Conservation (phyloP, 768 basidiomycete genomes). For the Cystofilobasidium bisporidii region DNA sequence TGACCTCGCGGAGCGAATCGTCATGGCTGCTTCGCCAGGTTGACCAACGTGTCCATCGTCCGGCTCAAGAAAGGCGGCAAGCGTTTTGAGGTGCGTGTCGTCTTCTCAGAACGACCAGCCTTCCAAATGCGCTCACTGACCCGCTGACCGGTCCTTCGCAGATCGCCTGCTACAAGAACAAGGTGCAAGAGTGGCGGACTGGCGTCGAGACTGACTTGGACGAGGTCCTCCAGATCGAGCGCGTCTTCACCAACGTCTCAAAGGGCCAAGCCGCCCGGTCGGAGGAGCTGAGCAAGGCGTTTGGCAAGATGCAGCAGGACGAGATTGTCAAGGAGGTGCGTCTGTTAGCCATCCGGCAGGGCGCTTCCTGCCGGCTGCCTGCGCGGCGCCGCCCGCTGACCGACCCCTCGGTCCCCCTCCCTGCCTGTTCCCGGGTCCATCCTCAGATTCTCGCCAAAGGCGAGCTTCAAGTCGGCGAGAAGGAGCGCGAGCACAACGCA, state of each 20-base stretch:
- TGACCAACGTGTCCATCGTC: conserved; percentile 95
- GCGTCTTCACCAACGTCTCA: conserved; percentile 91
- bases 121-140: no score
- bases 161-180: conserved; percentile 99
- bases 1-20: no score
- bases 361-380: background rate
- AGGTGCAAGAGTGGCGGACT: conserved; percentile 90
- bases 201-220: conserved; percentile 89
- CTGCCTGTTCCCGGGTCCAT: background rate
- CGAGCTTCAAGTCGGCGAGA: conserved; percentile 92
- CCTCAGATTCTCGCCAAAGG: conserved; percentile 84
- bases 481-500: conserved; percentile 87
- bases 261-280: conserved; percentile 88
- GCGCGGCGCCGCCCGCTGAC: background rate
- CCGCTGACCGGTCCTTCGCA: no score
- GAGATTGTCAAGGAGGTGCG: conserved; percentile 72
- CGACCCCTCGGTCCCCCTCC: background rate
- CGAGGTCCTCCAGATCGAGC: conserved; percentile 91
- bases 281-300: conserved; percentile 83
- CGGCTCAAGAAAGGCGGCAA: conserved; percentile 94
- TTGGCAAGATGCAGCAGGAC: conserved; percentile 61
- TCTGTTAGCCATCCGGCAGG: background rate
- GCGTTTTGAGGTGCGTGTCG: conserved; percentile 87
- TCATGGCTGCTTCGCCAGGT: conserved; percentile 45
- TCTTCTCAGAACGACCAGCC: no score